Conservation (phyloP, 1,284 basidiomycete genomes). For the Wallemia hederae region DNA sequence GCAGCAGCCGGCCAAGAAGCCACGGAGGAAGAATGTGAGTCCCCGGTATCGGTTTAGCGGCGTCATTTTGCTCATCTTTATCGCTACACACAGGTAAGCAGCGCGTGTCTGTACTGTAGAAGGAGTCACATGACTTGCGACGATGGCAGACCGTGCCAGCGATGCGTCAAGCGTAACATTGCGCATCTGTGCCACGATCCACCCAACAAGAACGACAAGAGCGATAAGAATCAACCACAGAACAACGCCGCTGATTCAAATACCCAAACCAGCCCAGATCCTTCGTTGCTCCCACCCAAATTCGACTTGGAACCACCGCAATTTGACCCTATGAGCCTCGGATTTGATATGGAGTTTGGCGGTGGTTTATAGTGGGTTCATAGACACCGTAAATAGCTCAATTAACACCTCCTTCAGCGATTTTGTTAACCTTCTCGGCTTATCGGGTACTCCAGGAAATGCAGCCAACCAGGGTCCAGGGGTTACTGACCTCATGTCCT, state of each 20-base stretch:
- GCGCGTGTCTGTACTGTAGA: slow-evolving; percentile 17
- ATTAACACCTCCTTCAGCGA: not conserved
- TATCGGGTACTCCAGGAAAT: not conserved
- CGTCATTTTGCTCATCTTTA: too few relatives aligned
- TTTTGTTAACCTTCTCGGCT: not conserved
- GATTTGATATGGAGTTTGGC: slow-evolving; percentile 3
- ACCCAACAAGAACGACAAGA: not conserved
- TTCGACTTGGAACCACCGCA: slow-evolving; percentile 2
- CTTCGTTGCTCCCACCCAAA: not conserved
- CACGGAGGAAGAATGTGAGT: not conserved
- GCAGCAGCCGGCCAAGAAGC: not conserved
- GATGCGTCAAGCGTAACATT: slow-evolving; percentile 19
- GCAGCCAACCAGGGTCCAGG: not conserved
- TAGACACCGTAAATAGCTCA: slow-evolving; percentile 8
- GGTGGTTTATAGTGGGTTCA: slow-evolving; percentile 6
- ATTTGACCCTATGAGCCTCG: slow-evolving; percentile 5
- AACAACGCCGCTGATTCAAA: slow-evolving; percentile 9
- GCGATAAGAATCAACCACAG: not conserved
- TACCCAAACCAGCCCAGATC: slow-evolving; percentile 3
- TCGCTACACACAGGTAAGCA: not conserved
- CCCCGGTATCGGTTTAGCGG: too few relatives aligned
- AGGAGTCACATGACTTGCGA: slow-evolving; percentile 18
- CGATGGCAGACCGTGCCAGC: slow-evolving; percentile 15
- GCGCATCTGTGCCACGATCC: slow-evolving; percentile 16
- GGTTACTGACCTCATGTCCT: not conserved